Evolutionary conservation across 495 filamentous ascomycete genomes (phyloP).

Genomic region (Venustampulla echinocandica): DNA sequence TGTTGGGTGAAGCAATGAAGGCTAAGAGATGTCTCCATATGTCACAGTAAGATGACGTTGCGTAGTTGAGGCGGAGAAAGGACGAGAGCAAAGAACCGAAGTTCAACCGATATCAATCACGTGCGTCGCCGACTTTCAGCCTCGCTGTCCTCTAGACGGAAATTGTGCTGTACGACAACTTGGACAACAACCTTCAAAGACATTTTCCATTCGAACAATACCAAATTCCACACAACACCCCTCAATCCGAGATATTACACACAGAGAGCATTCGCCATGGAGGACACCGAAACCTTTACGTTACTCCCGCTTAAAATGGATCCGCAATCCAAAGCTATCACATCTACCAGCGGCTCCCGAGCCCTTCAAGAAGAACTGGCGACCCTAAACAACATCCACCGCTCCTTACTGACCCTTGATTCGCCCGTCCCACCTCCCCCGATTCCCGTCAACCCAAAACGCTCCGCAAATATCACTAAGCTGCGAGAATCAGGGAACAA

Average conservation of each 20-base stretch:
- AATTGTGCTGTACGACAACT: no score
- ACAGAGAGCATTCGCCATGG: conserved; percentile 36
- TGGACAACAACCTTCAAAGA: no score
- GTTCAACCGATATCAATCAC: no score
- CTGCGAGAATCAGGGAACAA: conserved; percentile 81
- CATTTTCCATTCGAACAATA: not conserved
- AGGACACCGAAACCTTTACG: conserved; percentile 66
- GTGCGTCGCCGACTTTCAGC: no score
- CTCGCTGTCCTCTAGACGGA: no score
- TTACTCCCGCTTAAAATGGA: conserved; percentile 75
- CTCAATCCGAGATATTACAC: not conserved
- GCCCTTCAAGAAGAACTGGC: conserved; percentile 56
- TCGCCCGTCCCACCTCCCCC: conserved; percentile 64
- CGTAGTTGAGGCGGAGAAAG: no score
- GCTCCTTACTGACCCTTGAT: conserved; percentile 51
- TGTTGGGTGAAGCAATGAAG: no score
- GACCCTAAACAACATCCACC: conserved; percentile 67
- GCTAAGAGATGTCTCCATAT: no score
- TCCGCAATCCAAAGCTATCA: conserved; percentile 58
- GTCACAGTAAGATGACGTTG: no score
- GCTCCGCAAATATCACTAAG: conserved; percentile 74
- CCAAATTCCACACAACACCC: not conserved
- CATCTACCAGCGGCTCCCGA: conserved; percentile 30
- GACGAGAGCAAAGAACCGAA: no score
- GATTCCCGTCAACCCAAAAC: conserved; percentile 76